Conservation (phyloP, 2,329 filamentous ascomycete species). For the Aspergillus sp. region DNA sequence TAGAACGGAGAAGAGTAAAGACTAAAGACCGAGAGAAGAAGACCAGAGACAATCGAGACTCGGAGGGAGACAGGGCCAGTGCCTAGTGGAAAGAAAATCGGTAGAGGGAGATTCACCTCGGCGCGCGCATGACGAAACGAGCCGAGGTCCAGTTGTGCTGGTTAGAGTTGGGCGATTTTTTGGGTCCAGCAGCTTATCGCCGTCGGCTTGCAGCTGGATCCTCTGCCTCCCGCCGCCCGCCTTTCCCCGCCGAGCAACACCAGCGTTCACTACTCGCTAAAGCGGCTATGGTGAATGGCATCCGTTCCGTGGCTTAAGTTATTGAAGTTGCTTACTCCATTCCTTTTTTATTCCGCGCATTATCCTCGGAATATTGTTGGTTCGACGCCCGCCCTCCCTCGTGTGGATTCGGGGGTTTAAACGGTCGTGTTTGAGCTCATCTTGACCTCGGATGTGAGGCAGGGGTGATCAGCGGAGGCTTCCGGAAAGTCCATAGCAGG, state of each 20-base stretch:
- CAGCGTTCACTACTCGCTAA: background rate
- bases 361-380: background rate
- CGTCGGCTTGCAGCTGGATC: background rate
- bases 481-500: constrained; percentile 6
- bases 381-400: background rate
- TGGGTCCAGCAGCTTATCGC: constrained; percentile 16
- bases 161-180: background rate
- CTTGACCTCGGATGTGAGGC: constrained; percentile 20
- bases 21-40: constrained; percentile 5
- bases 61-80: background rate
- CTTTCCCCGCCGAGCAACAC: constrained; percentile 17
- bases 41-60: constrained; percentile 1
- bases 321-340: background rate
- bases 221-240: constrained; percentile 19
- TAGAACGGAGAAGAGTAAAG: background rate
- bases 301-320: background rate
- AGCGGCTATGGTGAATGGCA: background rate
- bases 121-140: constrained; percentile 31
- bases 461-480: constrained; percentile 12
- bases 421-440: background rate
- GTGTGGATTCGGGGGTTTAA: constrained; percentile 7
- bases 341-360: background rate
- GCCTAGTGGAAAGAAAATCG: constrained; percentile 17
- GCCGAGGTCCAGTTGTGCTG: constrained; percentile 32
- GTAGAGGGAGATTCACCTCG: constrained; percentile 27